Conservation (phyloP, 192 early-diverging fungal genomes). For the Coemansia sp. region DNA sequence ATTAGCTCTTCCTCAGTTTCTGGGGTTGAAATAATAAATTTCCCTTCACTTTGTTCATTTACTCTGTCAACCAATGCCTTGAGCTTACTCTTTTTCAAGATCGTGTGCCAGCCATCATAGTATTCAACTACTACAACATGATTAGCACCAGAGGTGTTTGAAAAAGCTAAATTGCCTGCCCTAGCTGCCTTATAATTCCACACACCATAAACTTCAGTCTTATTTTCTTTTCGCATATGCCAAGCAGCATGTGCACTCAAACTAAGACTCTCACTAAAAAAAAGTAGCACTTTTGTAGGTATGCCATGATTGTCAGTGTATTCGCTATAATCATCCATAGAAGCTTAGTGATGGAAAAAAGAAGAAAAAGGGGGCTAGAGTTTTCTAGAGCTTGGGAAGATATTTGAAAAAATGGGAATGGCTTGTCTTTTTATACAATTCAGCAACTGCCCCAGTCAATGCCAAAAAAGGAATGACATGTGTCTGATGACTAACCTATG, state of each 20-base stretch:
- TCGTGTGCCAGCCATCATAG: background rate
- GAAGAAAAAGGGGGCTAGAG: too few relatives aligned
- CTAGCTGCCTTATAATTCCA: background rate
- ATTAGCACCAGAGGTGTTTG: background rate
- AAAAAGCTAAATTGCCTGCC: background rate
- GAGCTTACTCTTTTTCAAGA: too few relatives aligned
- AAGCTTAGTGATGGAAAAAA: background rate
- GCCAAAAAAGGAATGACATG: too few relatives aligned
- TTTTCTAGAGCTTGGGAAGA: too few relatives aligned
- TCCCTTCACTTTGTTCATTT: background rate
- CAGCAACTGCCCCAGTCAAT: too few relatives aligned
- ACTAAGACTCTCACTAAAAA: background rate
- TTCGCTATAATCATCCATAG: background rate
- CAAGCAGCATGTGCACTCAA: background rate
- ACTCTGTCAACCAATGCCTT: background rate
- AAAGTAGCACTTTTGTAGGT: background rate
- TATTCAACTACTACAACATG: background rate
- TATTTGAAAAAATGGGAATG: background rate
- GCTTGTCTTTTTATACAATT: background rate
- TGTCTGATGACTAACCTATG: too few relatives aligned
- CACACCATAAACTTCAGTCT: background rate
- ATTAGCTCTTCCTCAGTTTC: background rate
- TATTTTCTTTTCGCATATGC: background rate
- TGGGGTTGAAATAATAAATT: background rate
- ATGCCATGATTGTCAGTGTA: background rate